Evolutionary conservation across 768 basidiomycete genomes (phyloP).

Genomic region (Hydnomerulius pinastri): DNA sequence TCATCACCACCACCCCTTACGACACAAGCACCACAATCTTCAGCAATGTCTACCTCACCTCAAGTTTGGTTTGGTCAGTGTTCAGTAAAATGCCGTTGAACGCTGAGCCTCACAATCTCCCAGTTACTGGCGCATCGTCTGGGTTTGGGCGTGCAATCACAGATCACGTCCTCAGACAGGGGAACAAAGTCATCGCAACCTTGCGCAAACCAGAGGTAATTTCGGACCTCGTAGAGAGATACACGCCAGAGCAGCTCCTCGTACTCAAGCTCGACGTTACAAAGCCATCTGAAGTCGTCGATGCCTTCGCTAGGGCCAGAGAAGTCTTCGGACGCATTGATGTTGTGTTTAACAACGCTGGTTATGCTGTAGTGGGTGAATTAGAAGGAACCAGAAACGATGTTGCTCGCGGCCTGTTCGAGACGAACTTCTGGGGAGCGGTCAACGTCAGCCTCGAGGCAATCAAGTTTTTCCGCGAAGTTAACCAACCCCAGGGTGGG

Average conservation of each 20-base stretch:
- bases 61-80: not conserved
- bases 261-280: constrained; percentile 32
- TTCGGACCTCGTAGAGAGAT: constrained; percentile 15
- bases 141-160: constrained; percentile 34
- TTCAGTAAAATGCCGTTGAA: not conserved
- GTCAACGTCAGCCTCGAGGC: constrained; percentile 26
- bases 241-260: constrained; percentile 21
- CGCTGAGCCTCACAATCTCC: not conserved
- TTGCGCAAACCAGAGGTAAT: constrained; percentile 32
- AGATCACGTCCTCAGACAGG: constrained; percentile 30
- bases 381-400: constrained; percentile 34
- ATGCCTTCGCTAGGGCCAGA: constrained; percentile 24
- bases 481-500: constrained; percentile 31
- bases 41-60: not conserved
- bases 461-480: constrained; percentile 30
- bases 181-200: constrained; percentile 40
- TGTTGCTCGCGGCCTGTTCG: constrained; percentile 34
- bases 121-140: constrained; percentile 38
- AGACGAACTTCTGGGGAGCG: constrained; percentile 33
- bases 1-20: no score
- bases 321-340: constrained; percentile 28
- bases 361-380: constrained; percentile 16
- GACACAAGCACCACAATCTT: not conserved
- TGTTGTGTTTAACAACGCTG: constrained; percentile 35
- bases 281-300: constrained; percentile 13